Conservation (phyloP, 805 yeast genomes). For the Saturnispora ahearnii region DNA sequence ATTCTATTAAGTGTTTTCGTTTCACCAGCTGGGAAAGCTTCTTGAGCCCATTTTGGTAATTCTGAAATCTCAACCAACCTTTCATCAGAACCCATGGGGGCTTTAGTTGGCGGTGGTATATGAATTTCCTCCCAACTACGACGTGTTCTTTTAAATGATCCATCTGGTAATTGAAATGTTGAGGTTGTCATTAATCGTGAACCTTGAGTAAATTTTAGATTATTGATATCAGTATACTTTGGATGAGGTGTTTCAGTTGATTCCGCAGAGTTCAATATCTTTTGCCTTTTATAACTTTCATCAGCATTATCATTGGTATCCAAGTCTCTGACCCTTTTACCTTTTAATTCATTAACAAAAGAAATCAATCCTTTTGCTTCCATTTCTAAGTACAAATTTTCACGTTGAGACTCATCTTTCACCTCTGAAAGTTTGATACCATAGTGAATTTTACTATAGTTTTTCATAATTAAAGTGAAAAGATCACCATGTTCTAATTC, state of each 20-base stretch:
- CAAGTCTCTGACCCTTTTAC: constrained; percentile 9
- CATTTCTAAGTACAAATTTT: constrained; percentile 38
- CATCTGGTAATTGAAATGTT: constrained; percentile 69
- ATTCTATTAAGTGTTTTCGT: constrained; percentile 65
- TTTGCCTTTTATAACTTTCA: constrained; percentile 8
- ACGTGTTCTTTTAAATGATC: constrained; percentile 69
- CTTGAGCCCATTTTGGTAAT: constrained; percentile 76
- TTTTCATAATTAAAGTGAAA: constrained; percentile 39
- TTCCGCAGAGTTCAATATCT: constrained; percentile 1
- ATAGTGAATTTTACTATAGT: constrained; percentile 27
- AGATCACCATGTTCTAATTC: constrained; percentile 43
- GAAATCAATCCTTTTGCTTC: constrained; percentile 30
- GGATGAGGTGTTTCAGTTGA: constrained; percentile 31
- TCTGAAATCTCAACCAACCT: constrained; percentile 46
- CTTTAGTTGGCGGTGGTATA: constrained; percentile 72
- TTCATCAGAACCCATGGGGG: constrained; percentile 26
- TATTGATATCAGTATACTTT: constrained; percentile 50
- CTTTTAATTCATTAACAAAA: constrained; percentile 36
- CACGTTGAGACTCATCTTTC: constrained; percentile 25
- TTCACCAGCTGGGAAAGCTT: constrained; percentile 62
- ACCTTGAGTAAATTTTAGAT: constrained; percentile 63
- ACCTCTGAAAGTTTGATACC: constrained; percentile 21
- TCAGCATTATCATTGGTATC: background rate
- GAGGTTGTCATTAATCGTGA: constrained; percentile 56
- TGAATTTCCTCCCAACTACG: constrained; percentile 79